These are phyloP conservation scores for Spathaspora passalidarum DNA, from an alignment of 805 yeast species.

Conservation along the genomic window DNA sequence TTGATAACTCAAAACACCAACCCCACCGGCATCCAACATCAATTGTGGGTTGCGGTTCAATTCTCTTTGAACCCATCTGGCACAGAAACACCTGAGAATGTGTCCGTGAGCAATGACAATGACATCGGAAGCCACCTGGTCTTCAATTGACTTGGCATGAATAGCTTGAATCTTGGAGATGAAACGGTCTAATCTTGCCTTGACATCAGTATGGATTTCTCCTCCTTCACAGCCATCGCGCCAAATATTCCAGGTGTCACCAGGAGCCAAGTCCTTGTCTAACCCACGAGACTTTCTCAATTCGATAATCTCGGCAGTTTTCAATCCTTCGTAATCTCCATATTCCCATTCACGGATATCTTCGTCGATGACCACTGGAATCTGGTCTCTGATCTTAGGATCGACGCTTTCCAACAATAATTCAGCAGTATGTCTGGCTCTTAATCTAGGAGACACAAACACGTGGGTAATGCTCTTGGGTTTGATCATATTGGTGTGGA, in stretches of 20 bases:
- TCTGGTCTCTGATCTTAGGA: conserved; percentile 22
- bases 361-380: conserved; percentile 50
- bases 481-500: conserved; percentile 53
- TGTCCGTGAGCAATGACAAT: conserved; percentile 93
- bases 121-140: conserved; percentile 62
- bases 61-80: conserved; percentile 75
- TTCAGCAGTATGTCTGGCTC: conserved; percentile 76
- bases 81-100: conserved; percentile 82
- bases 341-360: conserved; percentile 94
- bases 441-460: conserved; percentile 73
- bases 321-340: conserved; percentile 90
- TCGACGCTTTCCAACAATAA: conserved; percentile 49
- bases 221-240: conserved; percentile 92
- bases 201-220: conserved; percentile 65
- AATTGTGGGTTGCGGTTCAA: conserved; percentile 70
- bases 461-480: conserved; percentile 62
- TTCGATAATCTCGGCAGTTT: conserved; percentile 62
- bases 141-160: conserved; percentile 53
- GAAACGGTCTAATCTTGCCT: conserved; percentile 66
- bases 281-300: conserved; percentile 59
- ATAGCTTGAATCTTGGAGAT: conserved; percentile 61
- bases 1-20: conserved; percentile 87
- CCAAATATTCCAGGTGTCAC: conserved; percentile 75
- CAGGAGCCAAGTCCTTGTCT: conserved; percentile 22
- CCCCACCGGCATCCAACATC: conserved; percentile 91